Percentiles rank a stretch among this genome's conserved stretches.
Evolutionary conservation across 2,329 filamentous ascomycete species (phyloP).

Genomic region (Magnaporthiopsis incrustans): DNA sequence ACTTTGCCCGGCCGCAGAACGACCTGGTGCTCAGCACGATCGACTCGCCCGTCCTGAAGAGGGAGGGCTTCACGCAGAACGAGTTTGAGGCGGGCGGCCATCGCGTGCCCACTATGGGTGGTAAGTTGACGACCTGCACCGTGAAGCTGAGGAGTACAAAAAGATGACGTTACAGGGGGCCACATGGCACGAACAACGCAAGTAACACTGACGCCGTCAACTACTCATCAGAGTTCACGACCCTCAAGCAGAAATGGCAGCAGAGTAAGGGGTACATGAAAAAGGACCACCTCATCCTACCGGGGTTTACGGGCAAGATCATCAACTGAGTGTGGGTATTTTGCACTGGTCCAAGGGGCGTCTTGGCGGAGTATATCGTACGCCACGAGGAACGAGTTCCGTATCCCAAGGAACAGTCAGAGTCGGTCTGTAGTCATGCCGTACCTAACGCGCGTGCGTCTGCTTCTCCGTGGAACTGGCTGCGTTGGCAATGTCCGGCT

Average conservation of each 20-base stretch:
- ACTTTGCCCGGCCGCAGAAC: constrained; percentile 39
- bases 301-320: constrained; percentile 22
- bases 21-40: constrained; percentile 28
- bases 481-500: too few species aligned
- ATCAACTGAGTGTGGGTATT: not conserved
- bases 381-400: too few species aligned
- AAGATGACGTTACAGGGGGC: not conserved
- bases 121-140: constrained; percentile 8
- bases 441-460: too few species aligned
- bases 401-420: too few species aligned
- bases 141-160: not conserved
- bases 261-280: constrained; percentile 19
- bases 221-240: constrained; percentile 23
- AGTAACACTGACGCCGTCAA: not conserved
- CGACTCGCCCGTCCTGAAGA: constrained; percentile 28
- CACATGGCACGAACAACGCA: not conserved
- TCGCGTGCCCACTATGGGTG: constrained; percentile 25
- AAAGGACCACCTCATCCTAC: constrained; percentile 25
- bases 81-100: constrained; percentile 28
- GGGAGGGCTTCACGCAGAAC: constrained; percentile 25
- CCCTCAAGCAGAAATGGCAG: constrained; percentile 29
- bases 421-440: too few species aligned
- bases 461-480: too few species aligned
- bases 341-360: too few species aligned
- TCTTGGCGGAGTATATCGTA: not conserved